Base-by-base conservation (phyloP, 768 basidiomycete species). In the Termitomyces titanicus region DNA sequence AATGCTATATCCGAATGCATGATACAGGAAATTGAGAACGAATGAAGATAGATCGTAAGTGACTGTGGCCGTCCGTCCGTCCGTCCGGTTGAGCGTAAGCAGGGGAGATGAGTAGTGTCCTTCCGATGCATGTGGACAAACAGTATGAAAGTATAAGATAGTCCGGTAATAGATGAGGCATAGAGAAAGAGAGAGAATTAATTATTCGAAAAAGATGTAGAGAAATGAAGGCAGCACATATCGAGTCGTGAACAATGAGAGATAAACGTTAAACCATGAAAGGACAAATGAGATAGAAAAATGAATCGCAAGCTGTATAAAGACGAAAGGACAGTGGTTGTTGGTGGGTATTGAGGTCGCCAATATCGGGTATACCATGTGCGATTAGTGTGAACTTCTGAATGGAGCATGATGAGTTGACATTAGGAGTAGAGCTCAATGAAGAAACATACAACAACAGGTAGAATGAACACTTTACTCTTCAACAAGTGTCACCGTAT, bases 271-370 rank as follows among this genome's bases (percentile, higher is more conserved):
- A 5, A 48, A 25, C 15, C 47, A 37, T 33, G 13, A 24, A 49
- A 44, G 22, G 42, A 55, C 29, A 10, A 27, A 47, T 27, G 40
- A 17, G n/a, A 37, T 45, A 40, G 31, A 39, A 29, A 40, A 34
- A 49, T 37, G 47, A 13, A n/a, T n/a, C n/a, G n/a, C n/a, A n/a
- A n/a, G n/a, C n/a, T 5, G 27, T 27, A 40, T 13, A 39, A 6
- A 48, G n/a, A 51, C 29, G 33, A 29, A 48, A 51, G 31, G 43
- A 35, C 24, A 25, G 48, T 46, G 22, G 27, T n/a, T 42, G 27
- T n/a, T 42, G 33, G n/a, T 40, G 39, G 54, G 54, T 59, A 59
- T 59, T 47, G 33, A 48, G 24, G n/a, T 47, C 46, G 34, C 45
- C 17, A 48, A 20, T 17, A 22, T 7, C 25, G 49, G 55, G 25